Percentiles rank a stretch among this genome's conserved stretches.
Evolutionary conservation across 148 eudicot species (phyloP).

Genomic region (Linanthus parryae): DNA sequence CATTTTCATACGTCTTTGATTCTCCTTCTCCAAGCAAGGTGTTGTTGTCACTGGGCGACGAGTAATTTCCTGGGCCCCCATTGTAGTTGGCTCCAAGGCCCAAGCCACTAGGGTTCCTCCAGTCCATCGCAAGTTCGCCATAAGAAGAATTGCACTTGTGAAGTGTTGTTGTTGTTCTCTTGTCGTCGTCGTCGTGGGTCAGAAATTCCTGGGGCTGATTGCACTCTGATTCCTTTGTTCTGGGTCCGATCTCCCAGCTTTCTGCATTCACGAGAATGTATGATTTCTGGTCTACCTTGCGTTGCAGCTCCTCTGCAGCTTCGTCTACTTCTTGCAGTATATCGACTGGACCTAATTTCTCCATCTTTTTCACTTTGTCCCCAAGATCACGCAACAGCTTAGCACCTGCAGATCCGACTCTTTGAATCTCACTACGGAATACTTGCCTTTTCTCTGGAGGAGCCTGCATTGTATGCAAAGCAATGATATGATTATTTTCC

Average conservation of each 20-base stretch:
- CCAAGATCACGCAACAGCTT: slow-evolving; percentile 70
- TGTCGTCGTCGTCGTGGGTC: slow-evolving; percentile 21
- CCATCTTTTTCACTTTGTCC: slow-evolving; percentile 62
- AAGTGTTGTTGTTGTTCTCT: too few species aligned
- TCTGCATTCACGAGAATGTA: slow-evolving; percentile 72
- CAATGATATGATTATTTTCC: not conserved
- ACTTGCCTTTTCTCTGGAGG: slow-evolving; percentile 74
- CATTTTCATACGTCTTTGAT: slow-evolving; percentile 60
- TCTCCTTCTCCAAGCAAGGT: slow-evolving; percentile 27
- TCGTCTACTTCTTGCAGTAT: slow-evolving; percentile 50
- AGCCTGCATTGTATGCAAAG: slow-evolving; percentile 38
- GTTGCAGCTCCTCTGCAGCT: slow-evolving; percentile 71
- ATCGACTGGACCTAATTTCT: slow-evolving; percentile 44
- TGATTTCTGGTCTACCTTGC: slow-evolving; percentile 61
- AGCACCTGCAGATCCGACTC: slow-evolving; percentile 76
- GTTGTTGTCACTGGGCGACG: slow-evolving; percentile 18
- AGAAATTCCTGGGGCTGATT: slow-evolving; percentile 27
- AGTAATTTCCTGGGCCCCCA: too few species aligned
- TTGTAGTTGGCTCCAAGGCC: slow-evolving; percentile 1
- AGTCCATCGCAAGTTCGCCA: slow-evolving; percentile 23
- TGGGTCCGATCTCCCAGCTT: slow-evolving; percentile 58
- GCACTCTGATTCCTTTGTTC: slow-evolving; percentile 13
- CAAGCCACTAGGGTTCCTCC: slow-evolving; percentile 15
- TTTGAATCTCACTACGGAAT: slow-evolving; percentile 58
- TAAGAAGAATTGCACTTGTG: slow-evolving; percentile 27